Percentiles rank a stretch among this genome's conserved stretches.
Conservation (phyloP, 2,329 filamentous ascomycete species). For the Metarhizium album region DNA sequence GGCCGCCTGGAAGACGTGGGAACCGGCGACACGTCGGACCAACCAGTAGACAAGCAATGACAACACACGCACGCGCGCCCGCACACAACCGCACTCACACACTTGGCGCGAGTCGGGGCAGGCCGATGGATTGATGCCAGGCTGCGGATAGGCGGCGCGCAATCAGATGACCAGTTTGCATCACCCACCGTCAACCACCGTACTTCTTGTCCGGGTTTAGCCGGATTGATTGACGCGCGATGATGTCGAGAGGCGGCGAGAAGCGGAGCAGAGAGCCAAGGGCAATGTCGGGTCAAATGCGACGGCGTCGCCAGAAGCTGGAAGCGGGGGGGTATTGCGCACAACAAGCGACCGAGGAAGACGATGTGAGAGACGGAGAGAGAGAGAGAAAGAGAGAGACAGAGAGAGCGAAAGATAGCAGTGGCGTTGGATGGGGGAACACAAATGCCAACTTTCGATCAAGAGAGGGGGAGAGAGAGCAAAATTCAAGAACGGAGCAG, state of each 20-base stretch:
- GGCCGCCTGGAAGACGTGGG: too few relatives aligned
- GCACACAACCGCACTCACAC: neutral
- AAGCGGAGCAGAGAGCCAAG: neutral
- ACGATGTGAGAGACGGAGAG: neutral
- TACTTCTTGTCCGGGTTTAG: neutral
- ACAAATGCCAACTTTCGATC: too few relatives aligned
- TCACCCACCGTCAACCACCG: slow-evolving; percentile 2
- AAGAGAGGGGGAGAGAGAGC: too few relatives aligned
- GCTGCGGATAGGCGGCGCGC: neutral
- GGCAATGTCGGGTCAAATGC: neutral
- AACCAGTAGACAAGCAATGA: too few relatives aligned
- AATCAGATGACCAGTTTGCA: slow-evolving; percentile 9
- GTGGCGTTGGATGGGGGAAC: too few relatives aligned
- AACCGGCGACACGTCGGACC: neutral
- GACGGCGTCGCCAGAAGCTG: slow-evolving; percentile 5
- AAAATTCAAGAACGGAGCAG: too few relatives aligned
- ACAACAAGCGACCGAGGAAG: neutral
- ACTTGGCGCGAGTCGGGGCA: neutral
- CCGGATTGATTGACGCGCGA: slow-evolving; percentile 1
- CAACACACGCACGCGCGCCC: too few relatives aligned
- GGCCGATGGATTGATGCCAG: too few relatives aligned
- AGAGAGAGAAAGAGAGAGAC: too few relatives aligned
- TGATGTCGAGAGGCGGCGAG: slow-evolving; percentile 2
- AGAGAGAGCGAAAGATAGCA: too few relatives aligned
- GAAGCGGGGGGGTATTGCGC: neutral